Base-by-base conservation (phyloP, 257 asterid species). In the Petunia secreta region DNA sequence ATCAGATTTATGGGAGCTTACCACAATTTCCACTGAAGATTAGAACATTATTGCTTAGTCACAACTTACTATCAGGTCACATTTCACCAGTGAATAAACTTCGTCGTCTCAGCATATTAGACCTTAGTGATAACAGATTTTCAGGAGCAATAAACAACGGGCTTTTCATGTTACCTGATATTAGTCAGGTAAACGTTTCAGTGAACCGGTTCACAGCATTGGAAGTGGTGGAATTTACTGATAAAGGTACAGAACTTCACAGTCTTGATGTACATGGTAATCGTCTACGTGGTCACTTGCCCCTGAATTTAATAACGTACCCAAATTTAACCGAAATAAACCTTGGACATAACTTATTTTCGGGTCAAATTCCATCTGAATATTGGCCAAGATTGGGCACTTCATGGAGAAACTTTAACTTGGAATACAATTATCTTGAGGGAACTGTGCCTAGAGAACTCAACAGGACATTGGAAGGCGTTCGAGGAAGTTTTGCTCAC, bases 271-370 rank as follows among this genome's bases (percentile, higher is more conserved):
- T 85, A 1, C 85, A 82, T 15, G 48, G 50, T 1, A 88, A 89
- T 62, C 85, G 85, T 46, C 78, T 89, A 0, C 84, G 55, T 4
- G 89, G 93, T 1, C 86, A 74, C 52, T 80, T 89, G 77, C 91
- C 91, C 0, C 14, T 78, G 43, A 79, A 87, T 40, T 57, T 89
- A 39, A 37, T 86, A 6, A 89, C 83, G 5, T 86, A 77, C 41
- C 50, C 55, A 38, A 87, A 81, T 77, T 78, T 89, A 37, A 89
- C 71, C 2, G 63, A 66, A 7, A 66, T 89, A 6, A 80, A 87
- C 71, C 82, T 89, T 7, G 93, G 90, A 41, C 87, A 86, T 52
- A 89, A 89, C 84, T 15, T 80, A 60, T 85, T 86, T 63, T 67
- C 80, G 0, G 93, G 90, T 44, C 52, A 63, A 75, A 87, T 89